Evolutionary conservation across 768 basidiomycete genomes (phyloP).

Genomic region (Pleurotus platypus): DNA sequence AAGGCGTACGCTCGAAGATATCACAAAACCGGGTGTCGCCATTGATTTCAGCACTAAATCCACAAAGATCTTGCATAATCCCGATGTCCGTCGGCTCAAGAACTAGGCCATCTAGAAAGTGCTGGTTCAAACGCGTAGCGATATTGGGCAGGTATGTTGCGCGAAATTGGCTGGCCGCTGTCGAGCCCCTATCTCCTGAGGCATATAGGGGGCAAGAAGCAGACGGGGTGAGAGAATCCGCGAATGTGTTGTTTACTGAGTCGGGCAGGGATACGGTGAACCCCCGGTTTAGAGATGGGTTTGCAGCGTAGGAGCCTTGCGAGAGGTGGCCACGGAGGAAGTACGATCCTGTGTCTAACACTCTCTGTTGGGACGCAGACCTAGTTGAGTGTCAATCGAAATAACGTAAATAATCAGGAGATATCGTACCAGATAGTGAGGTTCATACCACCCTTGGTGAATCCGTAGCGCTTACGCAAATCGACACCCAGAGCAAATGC

Average conservation of each 20-base stretch:
- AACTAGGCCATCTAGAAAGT: slow-evolving; percentile 29
- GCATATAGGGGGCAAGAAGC: slow-evolving; percentile 32
- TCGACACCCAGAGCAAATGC: slow-evolving; percentile 36
- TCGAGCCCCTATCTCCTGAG: slow-evolving; percentile 24
- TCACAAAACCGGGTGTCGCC: slow-evolving; percentile 39
- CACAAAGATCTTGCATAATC: slow-evolving; percentile 41
- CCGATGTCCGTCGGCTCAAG: slow-evolving; percentile 32
- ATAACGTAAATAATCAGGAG: neutral
- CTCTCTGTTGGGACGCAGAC: slow-evolving; percentile 38
- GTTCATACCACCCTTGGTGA: slow-evolving; percentile 36
- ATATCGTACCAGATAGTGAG: slow-evolving; percentile 36
- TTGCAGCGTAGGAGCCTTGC: slow-evolving; percentile 33
- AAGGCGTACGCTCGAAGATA: slow-evolving; percentile 28
- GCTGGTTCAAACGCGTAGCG: slow-evolving; percentile 29
- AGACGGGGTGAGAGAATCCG: slow-evolving; percentile 39
- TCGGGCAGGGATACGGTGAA: slow-evolving; percentile 33
- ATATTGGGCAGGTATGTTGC: slow-evolving; percentile 28
- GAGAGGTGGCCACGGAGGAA: slow-evolving; percentile 39
- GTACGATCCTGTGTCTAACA: slow-evolving; percentile 35
- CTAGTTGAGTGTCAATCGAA: slow-evolving; percentile 15
- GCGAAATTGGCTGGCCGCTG: slow-evolving; percentile 24
- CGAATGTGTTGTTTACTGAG: slow-evolving; percentile 37
- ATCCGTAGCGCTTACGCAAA: slow-evolving; percentile 32
- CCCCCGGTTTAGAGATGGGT: slow-evolving; percentile 27
- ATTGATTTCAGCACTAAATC: slow-evolving; percentile 32